Evolutionary conservation across 441 rosid species (phyloP).

Genomic region (Mallotus japonicus): DNA sequence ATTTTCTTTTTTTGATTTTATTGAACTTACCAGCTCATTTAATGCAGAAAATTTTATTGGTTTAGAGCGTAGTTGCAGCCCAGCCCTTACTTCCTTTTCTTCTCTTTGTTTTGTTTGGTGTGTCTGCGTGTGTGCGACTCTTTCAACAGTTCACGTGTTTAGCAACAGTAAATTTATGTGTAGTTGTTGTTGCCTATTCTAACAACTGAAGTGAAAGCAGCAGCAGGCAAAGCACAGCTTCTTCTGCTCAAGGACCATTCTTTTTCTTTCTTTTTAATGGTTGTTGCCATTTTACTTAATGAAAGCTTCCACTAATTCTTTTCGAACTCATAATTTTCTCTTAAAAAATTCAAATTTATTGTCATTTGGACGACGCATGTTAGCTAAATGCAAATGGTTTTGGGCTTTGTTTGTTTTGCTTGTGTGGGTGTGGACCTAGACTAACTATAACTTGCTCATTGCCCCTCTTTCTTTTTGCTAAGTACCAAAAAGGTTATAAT

Average conservation of each 20-base stretch:
- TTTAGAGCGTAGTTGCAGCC: not conserved
- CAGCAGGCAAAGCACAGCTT: too few relatives aligned
- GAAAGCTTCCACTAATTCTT: too few relatives aligned
- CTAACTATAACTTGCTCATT: not conserved
- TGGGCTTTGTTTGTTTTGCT: not conserved
- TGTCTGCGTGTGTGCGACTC: slow-evolving; percentile 15
- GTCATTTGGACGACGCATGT: too few relatives aligned
- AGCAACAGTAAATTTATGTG: slow-evolving; percentile 15
- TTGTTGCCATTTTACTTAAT: slow-evolving; percentile 16
- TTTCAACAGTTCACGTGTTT: slow-evolving; percentile 14
- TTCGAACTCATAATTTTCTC: too few relatives aligned
- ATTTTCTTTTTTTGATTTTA: not conserved
- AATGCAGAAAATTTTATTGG: slow-evolving; percentile 22
- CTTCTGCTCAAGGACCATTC: not conserved
- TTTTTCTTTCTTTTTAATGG: too few relatives aligned
- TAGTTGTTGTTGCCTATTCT: slow-evolving; percentile 12
- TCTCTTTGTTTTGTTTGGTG: not conserved
- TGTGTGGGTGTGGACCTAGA: slow-evolving; percentile 26
- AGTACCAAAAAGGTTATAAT: slow-evolving; percentile 26
- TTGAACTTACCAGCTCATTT: slow-evolving; percentile 15
- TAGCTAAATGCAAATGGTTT: not conserved
- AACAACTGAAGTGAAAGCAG: not conserved
- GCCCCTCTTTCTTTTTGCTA: slow-evolving; percentile 19
- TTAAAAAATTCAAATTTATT: too few relatives aligned
- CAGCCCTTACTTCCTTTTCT: not conserved